Percentiles rank a stretch among this genome's conserved stretches.
Conservation (phyloP, 495 filamentous ascomycete species). For the Penicillium pancosmium region DNA sequence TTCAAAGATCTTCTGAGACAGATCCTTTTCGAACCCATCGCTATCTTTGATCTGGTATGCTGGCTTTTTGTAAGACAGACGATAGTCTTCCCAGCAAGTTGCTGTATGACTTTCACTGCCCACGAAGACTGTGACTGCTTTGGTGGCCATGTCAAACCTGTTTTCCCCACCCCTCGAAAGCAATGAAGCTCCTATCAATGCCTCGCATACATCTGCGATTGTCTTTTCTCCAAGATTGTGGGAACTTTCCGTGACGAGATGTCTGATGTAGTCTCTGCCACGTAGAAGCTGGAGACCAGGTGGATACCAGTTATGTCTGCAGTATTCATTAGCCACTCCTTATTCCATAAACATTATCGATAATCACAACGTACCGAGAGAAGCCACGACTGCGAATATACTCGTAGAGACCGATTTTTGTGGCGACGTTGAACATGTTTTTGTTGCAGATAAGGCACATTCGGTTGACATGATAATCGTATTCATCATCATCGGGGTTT, state of each 20-base stretch:
- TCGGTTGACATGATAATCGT: conserved; percentile 83
- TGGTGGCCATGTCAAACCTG: conserved; percentile 78
- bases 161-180: conserved; percentile 59
- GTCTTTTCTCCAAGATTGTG: conserved; percentile 85
- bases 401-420: conserved; percentile 63
- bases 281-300: conserved; percentile 66
- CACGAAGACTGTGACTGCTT: conserved; percentile 79
- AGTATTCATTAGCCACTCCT: conserved; percentile 5
- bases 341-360: background rate
- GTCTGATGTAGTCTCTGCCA: conserved; percentile 62
- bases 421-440: conserved; percentile 79
- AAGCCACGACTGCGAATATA: conserved; percentile 85
- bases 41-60: conserved; percentile 63
- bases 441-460: conserved; percentile 93
- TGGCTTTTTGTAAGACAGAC: conserved; percentile 68
- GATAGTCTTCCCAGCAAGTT: conserved; percentile 71
- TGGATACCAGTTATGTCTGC: conserved; percentile 72
- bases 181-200: conserved; percentile 87
- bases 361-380: conserved; percentile 55
- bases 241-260: conserved; percentile 49
- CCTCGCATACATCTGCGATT: conserved; percentile 97
- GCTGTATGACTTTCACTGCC: conserved; percentile 67
- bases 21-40: conserved; percentile 58
- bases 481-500: conserved; percentile 80
- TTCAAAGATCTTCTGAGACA: conserved; percentile 64